Conservation (phyloP, 2,329 filamentous ascomycete species). For the Xenosphaeropsis pyriputrescens region DNA sequence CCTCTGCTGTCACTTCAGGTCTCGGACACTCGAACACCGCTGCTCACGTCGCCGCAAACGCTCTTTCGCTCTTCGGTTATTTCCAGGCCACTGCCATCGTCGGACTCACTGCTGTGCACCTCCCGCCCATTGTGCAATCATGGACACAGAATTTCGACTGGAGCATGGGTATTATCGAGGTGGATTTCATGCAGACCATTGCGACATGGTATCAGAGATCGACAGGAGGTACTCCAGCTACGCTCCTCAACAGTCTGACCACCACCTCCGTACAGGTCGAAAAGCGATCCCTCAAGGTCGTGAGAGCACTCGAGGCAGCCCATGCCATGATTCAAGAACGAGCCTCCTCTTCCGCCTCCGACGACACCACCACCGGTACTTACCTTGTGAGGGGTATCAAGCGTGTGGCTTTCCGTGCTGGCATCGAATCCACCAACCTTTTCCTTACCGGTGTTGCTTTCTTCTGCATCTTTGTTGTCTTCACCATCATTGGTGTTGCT, state of each 20-base stretch:
- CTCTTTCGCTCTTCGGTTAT: conserved; percentile 84
- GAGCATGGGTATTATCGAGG: conserved; percentile 89
- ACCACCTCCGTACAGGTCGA: conserved; percentile 70
- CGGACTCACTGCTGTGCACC: conserved; percentile 64
- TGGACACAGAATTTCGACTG: conserved; percentile 98
- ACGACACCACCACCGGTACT: conserved; percentile 35
- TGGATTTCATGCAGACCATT: conserved; percentile 76
- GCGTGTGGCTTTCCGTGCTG: conserved; percentile 72
- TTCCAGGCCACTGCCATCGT: conserved; percentile 91
- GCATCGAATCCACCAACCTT: conserved; percentile 81
- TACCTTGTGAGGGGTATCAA: conserved; percentile 68
- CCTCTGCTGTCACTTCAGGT: conserved; percentile 79
- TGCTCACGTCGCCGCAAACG: conserved; percentile 85
- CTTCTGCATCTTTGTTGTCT: conserved; percentile 69
- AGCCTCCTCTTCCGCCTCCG: conserved; percentile 38
- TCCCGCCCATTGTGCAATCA: conserved; percentile 77
- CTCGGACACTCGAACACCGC: conserved; percentile 88
- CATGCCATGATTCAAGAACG: conserved; percentile 15
- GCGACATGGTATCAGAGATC: conserved; percentile 93
- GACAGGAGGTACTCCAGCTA: conserved; percentile 74
- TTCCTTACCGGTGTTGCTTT: conserved; percentile 86
- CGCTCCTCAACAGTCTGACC: conserved; percentile 58
- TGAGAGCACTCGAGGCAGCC: conserved; percentile 15
- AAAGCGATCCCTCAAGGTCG: conserved; percentile 31
- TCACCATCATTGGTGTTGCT: conserved; percentile 58